Percentiles rank a stretch among this genome's conserved stretches.
Conservation (phyloP, 441 rosid genomes). For the Jatropha multifida region DNA sequence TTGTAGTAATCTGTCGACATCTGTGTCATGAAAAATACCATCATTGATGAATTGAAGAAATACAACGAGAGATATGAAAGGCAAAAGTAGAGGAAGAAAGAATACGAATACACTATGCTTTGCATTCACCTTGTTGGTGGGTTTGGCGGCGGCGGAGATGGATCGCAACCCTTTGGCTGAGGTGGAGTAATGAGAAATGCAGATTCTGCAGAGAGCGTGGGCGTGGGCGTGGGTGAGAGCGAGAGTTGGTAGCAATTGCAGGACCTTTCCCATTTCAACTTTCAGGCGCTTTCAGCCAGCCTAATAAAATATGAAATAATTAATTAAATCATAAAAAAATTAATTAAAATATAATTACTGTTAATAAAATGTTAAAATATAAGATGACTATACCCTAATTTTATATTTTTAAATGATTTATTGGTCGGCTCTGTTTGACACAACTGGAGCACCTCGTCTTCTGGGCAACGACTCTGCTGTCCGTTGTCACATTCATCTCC, state of each 20-base stretch:
- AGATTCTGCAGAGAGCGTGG: background rate
- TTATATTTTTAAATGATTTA: no score
- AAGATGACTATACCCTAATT: no score
- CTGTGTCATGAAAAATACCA: constrained; percentile 18
- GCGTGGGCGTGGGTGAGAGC: background rate
- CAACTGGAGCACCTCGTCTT: no score
- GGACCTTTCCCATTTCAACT: constrained; percentile 8
- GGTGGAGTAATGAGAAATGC: background rate
- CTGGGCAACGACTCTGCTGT: no score
- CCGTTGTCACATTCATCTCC: no score
- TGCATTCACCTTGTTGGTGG: constrained; percentile 1
- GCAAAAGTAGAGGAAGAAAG: background rate
- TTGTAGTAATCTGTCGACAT: constrained; percentile 37
- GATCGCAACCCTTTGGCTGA: background rate
- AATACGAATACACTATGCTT: no score
- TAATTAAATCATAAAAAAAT: no score
- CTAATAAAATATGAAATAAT: no score
- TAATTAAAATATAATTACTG: no score
- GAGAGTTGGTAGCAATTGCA: background rate
- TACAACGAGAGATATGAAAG: background rate
- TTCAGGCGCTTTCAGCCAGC: no score
- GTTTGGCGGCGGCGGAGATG: background rate
- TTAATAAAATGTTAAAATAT: no score
- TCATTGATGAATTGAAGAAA: background rate
- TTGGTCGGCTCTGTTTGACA: no score